These are phyloP conservation scores for Arthroderma sp. DNA, from an alignment of 2,329 filamentous ascomycete genomes.

Conservation along the genomic window DNA sequence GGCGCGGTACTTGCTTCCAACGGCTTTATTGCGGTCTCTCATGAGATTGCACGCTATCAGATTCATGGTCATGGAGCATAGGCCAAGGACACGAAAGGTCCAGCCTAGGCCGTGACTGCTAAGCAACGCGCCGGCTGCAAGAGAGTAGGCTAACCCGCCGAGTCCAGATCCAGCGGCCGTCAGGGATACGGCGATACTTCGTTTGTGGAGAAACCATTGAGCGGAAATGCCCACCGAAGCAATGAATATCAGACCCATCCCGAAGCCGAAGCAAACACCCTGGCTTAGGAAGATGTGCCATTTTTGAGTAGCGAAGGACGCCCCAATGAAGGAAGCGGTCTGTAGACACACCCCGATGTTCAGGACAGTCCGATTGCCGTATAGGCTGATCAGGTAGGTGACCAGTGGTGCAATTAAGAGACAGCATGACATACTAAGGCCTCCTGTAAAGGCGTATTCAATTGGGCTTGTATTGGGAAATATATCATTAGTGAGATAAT, in stretches of 20 bases:
- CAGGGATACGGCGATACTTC: conserved; percentile 49
- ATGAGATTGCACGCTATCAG: conserved; percentile 41
- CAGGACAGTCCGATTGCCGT: conserved; percentile 41
- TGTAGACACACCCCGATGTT: conserved; percentile 44
- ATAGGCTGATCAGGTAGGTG: conserved; percentile 40
- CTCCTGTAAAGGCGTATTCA: conserved; percentile 48
- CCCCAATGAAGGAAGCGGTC: conserved; percentile 41
- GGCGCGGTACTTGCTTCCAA: conserved; percentile 38
- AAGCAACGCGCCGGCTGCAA: conserved; percentile 47
- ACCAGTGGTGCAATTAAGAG: conserved; percentile 45
- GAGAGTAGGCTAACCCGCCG: conserved; percentile 46
- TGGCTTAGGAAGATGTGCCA: conserved; percentile 51
- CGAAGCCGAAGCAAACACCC: conserved; percentile 48
- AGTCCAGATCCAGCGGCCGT: conserved; percentile 45
- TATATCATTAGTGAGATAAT: conserved; percentile 43
- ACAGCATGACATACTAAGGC: conserved; percentile 45
- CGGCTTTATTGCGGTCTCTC: conserved; percentile 44
- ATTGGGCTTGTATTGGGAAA: conserved; percentile 44
- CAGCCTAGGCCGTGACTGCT: conserved; percentile 42
- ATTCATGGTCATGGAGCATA: conserved; percentile 42
- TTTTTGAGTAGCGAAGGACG: conserved; percentile 42
- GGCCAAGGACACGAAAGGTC: conserved; percentile 49
- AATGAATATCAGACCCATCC: conserved; percentile 51
- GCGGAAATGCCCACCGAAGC: conserved; percentile 43
- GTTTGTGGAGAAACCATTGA: conserved; percentile 48